Evolutionary conservation across 305 asterid species (phyloP).

Genomic region (Stenogyne calaminthoides): DNA sequence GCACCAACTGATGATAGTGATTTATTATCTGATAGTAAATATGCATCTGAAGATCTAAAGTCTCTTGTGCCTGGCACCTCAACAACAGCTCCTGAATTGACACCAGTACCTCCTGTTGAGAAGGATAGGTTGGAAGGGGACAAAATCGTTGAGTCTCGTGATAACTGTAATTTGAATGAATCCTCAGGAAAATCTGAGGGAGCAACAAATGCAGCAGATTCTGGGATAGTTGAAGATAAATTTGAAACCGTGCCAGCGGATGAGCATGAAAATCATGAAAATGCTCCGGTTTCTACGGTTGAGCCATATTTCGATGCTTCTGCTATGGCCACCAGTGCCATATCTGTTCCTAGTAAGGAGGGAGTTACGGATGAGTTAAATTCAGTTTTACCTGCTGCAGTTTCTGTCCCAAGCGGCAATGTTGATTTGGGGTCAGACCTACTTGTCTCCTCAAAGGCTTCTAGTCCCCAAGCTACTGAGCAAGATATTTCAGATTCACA

Average conservation of each 20-base stretch:
- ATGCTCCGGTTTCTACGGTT: constrained; percentile 24
- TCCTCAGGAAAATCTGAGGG: constrained; percentile 12
- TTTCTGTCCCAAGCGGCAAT: constrained; percentile 25
- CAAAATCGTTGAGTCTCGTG: constrained; percentile 20
- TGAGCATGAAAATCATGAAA: constrained; percentile 30
- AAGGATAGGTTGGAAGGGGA: constrained; percentile 24
- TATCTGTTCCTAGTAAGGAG: constrained; percentile 2
- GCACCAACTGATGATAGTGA: constrained; percentile 24
- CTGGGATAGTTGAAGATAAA: constrained; percentile 22
- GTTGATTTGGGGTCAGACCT: constrained; percentile 35
- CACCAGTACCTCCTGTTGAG: constrained; percentile 31
- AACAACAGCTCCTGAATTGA: constrained; percentile 30
- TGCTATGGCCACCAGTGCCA: constrained; percentile 24
- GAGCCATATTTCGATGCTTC: constrained; percentile 21
- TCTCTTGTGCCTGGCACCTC: constrained; percentile 27
- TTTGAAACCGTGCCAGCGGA: constrained; percentile 20
- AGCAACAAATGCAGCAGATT: constrained; percentile 6
- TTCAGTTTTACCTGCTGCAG: constrained; percentile 38
- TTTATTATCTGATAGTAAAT: constrained; percentile 27
- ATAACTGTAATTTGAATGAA: constrained; percentile 26
- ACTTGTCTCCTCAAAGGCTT: constrained; percentile 31
- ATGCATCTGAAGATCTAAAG: constrained; percentile 29
- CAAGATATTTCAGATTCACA: constrained; percentile 39
- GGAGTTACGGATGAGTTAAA: constrained; percentile 34
- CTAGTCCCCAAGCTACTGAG: constrained; percentile 38